phyloP scores from a whole-genome alignment of 768 basidiomycete genomes.

The Amylocystis lapponica region DNA sequence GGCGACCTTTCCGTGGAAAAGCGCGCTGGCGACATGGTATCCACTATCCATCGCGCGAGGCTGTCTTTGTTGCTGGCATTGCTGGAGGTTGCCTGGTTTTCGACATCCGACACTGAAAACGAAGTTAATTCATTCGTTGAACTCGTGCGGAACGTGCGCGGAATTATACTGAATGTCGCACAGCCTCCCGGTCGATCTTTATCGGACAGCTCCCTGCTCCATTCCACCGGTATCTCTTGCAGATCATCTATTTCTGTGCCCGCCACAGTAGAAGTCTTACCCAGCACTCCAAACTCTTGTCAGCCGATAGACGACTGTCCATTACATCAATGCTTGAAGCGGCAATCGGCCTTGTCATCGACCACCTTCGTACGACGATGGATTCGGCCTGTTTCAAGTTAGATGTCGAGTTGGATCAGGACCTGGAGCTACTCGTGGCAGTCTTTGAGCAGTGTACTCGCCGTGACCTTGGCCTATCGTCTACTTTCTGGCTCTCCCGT shows the following conservation, averaged over 20 bases:
- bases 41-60: constrained; percentile 70
- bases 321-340: constrained; percentile 58
- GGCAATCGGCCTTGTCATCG: constrained; percentile 58
- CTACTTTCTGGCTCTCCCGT: constrained; percentile 69
- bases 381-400: constrained; percentile 50
- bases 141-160: constrained; percentile 54
- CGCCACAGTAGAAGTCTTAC: constrained; percentile 53
- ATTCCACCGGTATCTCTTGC: constrained; percentile 77
- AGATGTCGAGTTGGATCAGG: constrained; percentile 65
- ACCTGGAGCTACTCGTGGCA: constrained; percentile 75
- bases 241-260: constrained; percentile 74
- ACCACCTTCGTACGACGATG: constrained; percentile 60
- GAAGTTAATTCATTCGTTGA: constrained; percentile 58
- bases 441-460: constrained; percentile 81
- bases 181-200: constrained; percentile 72
- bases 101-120: constrained; percentile 43
- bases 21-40: constrained; percentile 80
- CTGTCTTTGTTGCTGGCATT: constrained; percentile 69
- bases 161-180: constrained; percentile 64
- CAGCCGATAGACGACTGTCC: constrained; percentile 55
- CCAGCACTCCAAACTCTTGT: constrained; percentile 43
- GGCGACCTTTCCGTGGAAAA: constrained; percentile 60
- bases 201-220: constrained; percentile 55
- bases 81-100: constrained; percentile 79
- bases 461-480: constrained; percentile 60